Base-by-base conservation (phyloP, 140 eudicot species). In the Ambrosia hybrid region DNA sequence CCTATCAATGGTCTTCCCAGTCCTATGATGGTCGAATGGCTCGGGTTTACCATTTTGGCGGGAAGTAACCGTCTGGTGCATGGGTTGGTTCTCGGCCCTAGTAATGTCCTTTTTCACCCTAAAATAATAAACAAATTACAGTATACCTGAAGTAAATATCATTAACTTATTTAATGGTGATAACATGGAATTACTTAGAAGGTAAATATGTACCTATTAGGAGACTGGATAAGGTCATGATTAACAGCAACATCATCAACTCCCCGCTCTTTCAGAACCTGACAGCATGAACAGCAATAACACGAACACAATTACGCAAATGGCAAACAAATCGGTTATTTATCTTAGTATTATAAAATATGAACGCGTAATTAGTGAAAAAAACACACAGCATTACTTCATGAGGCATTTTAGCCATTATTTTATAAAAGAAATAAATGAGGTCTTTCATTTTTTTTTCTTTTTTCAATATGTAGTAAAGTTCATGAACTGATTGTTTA, bases 251-350 rank as follows among this genome's bases (percentile, higher is more conserved):
- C 81, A 70, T 83, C 97, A 76, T 88, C 94, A 10, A 85, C 73
- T 55, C 96, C 97, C 26, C 96, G 87, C 56, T 82, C 96, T 87
- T 95, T 91, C 59, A 95, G 75, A 57, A 95, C 96, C 99, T 95
- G 83, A 64, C 3, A 56, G 71, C 43, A 72, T 5, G 9, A 79
- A 57, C 77, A 64, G 9, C 60, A 71, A 30, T 45, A 41, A 10
- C 53, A 71, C 64, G 43, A 53, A 72, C 12, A 46, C 12, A 30
- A 8, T 41, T 41, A 41, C 13, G 38, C 73, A 68, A 64, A 51
- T 66, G 45, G 49, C 52, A 45, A 38, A 59, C 3, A 65, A 6
- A 73, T 15, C 1, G 3, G 59, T 30, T 16, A 33, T 17, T 36
- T 57, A 65, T 65, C 37, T 43, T 55, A 9, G 33, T 46, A 33